Percentiles rank a stretch among this genome's conserved stretches.
phyloP scores from a whole-genome alignment of 225 moss, liverwort and hornwort species.

The Sphagnum contortum region DNA sequence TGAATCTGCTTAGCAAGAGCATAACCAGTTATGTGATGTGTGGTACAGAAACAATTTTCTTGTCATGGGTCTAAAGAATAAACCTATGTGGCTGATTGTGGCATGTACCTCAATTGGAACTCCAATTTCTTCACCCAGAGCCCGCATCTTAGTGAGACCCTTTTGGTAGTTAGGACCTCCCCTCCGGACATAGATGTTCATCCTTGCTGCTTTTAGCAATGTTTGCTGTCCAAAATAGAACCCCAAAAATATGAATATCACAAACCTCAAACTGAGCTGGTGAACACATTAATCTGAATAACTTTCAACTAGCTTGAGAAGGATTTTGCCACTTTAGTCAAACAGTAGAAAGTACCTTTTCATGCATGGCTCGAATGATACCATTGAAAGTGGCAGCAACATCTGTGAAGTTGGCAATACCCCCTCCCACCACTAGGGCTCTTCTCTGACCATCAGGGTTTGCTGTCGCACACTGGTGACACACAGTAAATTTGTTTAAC shows the following conservation, averaged over 20 bases:
- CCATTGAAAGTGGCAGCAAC: constrained; percentile 94
- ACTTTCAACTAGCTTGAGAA: too few species aligned
- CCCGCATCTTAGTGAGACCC: constrained; percentile 83
- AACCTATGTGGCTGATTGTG: background rate
- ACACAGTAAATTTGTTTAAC: too few species aligned
- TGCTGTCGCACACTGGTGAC: constrained; percentile 60
- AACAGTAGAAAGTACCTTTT: constrained; percentile 45
- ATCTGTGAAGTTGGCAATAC: constrained; percentile 95
- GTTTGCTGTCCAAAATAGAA: constrained; percentile 53
- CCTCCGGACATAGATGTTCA: constrained; percentile 75
- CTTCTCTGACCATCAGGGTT: constrained; percentile 79
- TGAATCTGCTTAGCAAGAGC: too few species aligned
- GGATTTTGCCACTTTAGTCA: too few species aligned
- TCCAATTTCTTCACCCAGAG: constrained; percentile 66
- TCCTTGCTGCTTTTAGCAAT: constrained; percentile 79
- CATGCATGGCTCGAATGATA: constrained; percentile 81
- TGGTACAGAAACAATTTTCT: too few species aligned
- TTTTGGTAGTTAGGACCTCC: constrained; percentile 91
- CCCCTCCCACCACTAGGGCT: constrained; percentile 77
- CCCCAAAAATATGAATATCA: constrained; percentile 1
- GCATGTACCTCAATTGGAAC: constrained; percentile 56
- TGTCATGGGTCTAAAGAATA: too few species aligned
- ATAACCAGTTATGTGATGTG: too few species aligned
- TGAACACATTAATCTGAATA: too few species aligned
- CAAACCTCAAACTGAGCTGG: too few species aligned